Percentiles rank a stretch among this genome's conserved stretches.
These are phyloP conservation scores for Hypoxylon sp. DNA, from an alignment of 2,329 filamentous ascomycete species.

Conservation along the genomic window DNA sequence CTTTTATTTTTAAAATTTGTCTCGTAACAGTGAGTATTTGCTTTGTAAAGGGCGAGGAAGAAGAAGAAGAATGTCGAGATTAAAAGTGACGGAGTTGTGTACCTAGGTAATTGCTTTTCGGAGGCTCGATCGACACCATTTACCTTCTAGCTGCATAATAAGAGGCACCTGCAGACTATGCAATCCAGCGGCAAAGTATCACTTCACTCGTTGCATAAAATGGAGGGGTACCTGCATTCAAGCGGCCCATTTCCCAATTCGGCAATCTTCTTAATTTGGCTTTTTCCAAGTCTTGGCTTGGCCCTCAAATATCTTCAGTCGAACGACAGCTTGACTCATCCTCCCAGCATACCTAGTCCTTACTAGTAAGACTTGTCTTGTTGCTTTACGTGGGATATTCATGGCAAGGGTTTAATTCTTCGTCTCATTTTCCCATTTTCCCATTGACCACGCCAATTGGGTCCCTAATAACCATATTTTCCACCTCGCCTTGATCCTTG, in stretches of 20 bases:
- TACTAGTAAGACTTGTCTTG: neutral
- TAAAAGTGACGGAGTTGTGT: neutral
- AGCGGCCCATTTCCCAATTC: constrained; percentile 23
- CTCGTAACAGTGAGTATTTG: neutral
- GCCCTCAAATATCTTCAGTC: neutral
- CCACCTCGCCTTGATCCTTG: neutral
- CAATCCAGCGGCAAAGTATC: neutral
- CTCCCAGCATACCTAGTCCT: neutral
- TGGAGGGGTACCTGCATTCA: constrained; percentile 1
- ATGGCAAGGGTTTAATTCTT: neutral
- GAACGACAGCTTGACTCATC: constrained; percentile 23
- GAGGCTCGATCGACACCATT: constrained; percentile 17
- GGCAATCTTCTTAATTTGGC: constrained; percentile 10
- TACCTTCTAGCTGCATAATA: neutral
- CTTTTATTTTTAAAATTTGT: neutral
- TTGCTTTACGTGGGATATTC: neutral
- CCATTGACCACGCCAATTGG: neutral
- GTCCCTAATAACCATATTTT: neutral
- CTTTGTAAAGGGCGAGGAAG: neutral
- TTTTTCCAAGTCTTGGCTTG: neutral
- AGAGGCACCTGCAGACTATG: neutral
- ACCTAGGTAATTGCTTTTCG: neutral
- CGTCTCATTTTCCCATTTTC: constrained; percentile 1
- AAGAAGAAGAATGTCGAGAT: neutral
- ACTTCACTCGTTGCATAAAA: neutral